Conservation (phyloP, 1,284 basidiomycete species). For the Violaceomyces palustris region DNA sequence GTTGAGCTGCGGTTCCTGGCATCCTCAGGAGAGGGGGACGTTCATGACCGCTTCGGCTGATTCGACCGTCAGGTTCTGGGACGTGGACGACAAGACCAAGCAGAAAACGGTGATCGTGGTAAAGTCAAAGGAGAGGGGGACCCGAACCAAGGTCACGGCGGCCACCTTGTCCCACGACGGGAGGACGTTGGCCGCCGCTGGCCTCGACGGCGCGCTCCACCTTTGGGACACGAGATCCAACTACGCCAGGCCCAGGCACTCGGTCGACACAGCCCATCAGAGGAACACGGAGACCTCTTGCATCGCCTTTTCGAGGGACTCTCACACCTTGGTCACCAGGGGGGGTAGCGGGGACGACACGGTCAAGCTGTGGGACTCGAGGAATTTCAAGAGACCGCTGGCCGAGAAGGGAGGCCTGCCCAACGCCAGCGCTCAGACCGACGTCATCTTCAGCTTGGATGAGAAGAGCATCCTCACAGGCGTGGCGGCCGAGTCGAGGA, state of each 20-base stretch:
- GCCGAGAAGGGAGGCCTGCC: constrained; percentile 62
- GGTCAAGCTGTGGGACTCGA: constrained; percentile 90
- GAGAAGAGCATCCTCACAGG: constrained; percentile 81
- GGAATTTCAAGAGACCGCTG: constrained; percentile 79
- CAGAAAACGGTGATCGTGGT: constrained; percentile 92
- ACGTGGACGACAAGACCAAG: constrained; percentile 76
- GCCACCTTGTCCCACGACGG: constrained; percentile 8
- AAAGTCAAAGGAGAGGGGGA: constrained; percentile 92
- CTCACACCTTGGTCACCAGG: constrained; percentile 67
- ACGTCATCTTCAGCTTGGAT: constrained; percentile 87
- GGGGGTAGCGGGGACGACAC: constrained; percentile 89
- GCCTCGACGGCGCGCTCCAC: constrained; percentile 83
- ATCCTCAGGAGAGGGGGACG: constrained; percentile 71
- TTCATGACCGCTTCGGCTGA: constrained; percentile 94
- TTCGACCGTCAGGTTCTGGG: constrained; percentile 95
- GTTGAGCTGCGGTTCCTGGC: constrained; percentile 81
- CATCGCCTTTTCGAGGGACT: constrained; percentile 77
- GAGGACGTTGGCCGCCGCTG: constrained; percentile 59
- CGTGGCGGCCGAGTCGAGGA: constrained; percentile 5
- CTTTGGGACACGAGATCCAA: constrained; percentile 89
- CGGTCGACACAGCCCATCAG: constrained; percentile 76
- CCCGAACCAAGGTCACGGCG: constrained; percentile 81
- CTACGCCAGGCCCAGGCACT: constrained; percentile 79
- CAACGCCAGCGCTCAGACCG: constrained; percentile 83
- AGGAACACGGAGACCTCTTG: constrained; percentile 78